A percentile compares a stretch with the other conserved stretches of the same genome.
Evolutionary conservation across 306 rosid genomes (phyloP).

Genomic region (Canavalia gladiata): DNA sequence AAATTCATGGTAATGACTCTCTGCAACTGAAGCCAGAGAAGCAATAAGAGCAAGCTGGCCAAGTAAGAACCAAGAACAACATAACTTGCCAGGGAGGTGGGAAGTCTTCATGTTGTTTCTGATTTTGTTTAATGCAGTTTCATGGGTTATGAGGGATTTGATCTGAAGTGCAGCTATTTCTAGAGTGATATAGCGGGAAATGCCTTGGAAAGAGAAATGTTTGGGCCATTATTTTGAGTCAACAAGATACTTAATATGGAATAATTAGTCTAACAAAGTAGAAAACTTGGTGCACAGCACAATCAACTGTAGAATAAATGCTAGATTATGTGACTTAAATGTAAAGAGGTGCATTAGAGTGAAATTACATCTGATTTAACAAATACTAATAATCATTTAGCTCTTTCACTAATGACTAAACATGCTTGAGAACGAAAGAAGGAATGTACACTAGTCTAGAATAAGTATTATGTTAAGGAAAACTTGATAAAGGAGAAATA

Average conservation of each 20-base stretch:
- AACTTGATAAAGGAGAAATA: not conserved
- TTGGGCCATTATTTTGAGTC: constrained; percentile 39
- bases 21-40: constrained; percentile 55
- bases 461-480: too few species aligned
- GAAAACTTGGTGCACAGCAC: not conserved
- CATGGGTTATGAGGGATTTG: constrained; percentile 20
- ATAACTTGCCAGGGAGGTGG: constrained; percentile 43
- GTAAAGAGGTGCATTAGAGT: not conserved
- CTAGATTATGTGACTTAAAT: constrained; percentile 15
- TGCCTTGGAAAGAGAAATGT: not conserved
- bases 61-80: constrained; percentile 50
- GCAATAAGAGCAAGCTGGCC: constrained; percentile 47
- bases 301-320: constrained; percentile 4
- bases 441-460: not conserved
- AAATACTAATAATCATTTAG: not conserved
- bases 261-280: constrained; percentile 29
- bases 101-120: constrained; percentile 55
- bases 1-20: constrained; percentile 72
- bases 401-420: not conserved
- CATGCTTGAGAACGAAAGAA: not conserved
- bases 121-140: constrained; percentile 37
- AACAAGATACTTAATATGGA: constrained; percentile 20
- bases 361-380: not conserved
- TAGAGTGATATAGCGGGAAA: constrained; percentile 40
- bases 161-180: constrained; percentile 43